Base-by-base conservation (phyloP, 169 alveolate genomes). In the Cryptosporidium parvum region DNA sequence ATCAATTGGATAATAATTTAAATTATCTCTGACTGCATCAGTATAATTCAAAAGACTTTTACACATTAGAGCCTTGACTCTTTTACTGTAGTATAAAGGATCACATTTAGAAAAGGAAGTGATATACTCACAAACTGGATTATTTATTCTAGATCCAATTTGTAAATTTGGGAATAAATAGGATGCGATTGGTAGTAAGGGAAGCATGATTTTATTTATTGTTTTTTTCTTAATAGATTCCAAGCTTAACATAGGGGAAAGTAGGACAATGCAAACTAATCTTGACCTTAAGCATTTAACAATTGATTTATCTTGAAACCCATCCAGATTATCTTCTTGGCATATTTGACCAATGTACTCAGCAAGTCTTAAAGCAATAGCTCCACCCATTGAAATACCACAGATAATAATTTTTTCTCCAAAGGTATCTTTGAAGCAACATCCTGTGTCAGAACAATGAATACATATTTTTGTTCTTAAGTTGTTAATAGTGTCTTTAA, bases 311-410 rank as follows among this genome's bases (percentile, higher is more conserved):
- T 72, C 69, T 12, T 18, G 8, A 8, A 80, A 62, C n/a, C 52
- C 68, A 3, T 59, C 61, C 23, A 9, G 18, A n/a, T 58, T 31
- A 9, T 56, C 56, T 58, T 35, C 59, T 29, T 51, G 23, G 26
- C 62, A 35, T 26, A 67, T 44, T 59, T 80, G 61, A 3, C 89
- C 89, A 42, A 80, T 80, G 21, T 62, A 39, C 33, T 80, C 89
- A 42, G 39, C 44, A 10, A 80, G 45, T 16, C 89, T 80, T 7
- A 80, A 39, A 6, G 75, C 80, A 26, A 67, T 62, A 31, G 89
- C 89, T 44, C 89, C 89, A 2, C 89, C 89, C 89, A 80, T 80
- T 9, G 89, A 80, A 37, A 80, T 80, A 37, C 89, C 89, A 23
- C 89, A 80, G 0, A 80, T 0, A 21, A 80, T 39, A 3, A 80